Percentiles rank a stretch among this genome's conserved stretches.
These are phyloP conservation scores for Fusarium pseudoanthophilum DNA, from an alignment of 2,329 filamentous ascomycete species.

Conservation along the genomic window DNA sequence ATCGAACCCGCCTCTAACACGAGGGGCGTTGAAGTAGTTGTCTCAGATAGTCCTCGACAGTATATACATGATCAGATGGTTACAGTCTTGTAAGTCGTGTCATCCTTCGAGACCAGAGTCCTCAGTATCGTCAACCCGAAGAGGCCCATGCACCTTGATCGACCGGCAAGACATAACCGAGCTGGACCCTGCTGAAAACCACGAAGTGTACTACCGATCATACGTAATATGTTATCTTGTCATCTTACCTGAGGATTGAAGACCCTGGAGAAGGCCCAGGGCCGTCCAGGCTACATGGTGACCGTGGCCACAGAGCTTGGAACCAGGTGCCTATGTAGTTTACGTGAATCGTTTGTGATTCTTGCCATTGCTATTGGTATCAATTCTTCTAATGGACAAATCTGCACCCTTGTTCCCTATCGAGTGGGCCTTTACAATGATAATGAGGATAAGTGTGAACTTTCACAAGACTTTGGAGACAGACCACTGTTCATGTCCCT, in stretches of 20 bases:
- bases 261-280: neutral
- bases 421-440: slow-evolving; percentile 23
- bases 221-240: neutral
- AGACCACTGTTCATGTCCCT: neutral
- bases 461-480: neutral
- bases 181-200: slow-evolving; percentile 32
- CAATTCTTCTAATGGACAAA: neutral
- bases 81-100: neutral
- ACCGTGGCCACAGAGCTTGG: neutral
- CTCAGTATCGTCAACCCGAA: slow-evolving; percentile 3
- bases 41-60: neutral
- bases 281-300: neutral
- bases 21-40: neutral
- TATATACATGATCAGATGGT: neutral
- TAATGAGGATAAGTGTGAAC: neutral
- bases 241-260: neutral
- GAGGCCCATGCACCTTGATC: slow-evolving; percentile 32
- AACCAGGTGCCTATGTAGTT: neutral
- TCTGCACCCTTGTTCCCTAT: slow-evolving; percentile 6
- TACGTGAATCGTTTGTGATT: neutral
- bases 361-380: neutral
- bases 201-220: slow-evolving; percentile 11
- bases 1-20: neutral
- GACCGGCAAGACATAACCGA: slow-evolving; percentile 34
- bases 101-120: neutral